Percentiles rank a stretch among this genome's conserved stretches.
phyloP scores from a whole-genome alignment of 2,329 filamentous ascomycete species.

The Colletotrichum australisinense region DNA sequence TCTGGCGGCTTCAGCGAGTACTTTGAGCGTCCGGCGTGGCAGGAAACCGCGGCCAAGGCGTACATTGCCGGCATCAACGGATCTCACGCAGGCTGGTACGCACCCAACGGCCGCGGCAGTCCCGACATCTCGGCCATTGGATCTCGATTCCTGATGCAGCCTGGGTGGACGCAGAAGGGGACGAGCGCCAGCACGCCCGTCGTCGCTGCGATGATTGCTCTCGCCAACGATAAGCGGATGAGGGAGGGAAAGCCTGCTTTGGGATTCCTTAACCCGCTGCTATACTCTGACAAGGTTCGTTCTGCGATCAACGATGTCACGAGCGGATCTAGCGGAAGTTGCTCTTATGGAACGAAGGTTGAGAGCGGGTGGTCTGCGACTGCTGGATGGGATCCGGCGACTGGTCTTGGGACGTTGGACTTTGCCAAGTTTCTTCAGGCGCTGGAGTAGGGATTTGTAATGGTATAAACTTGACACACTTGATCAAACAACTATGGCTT shows the following conservation, averaged over 20 bases:
- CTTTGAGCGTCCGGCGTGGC: constrained; percentile 55
- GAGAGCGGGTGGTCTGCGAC: constrained; percentile 16
- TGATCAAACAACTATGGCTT: too few species aligned
- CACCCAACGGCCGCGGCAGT: constrained; percentile 55
- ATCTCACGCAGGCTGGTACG: constrained; percentile 57
- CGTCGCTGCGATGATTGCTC: constrained; percentile 54
- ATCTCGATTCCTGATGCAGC: constrained; percentile 59
- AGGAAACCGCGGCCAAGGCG: constrained; percentile 47
- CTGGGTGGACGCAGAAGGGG: constrained; percentile 41
- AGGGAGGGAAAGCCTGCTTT: constrained; percentile 48
- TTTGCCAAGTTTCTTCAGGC: constrained; percentile 12
- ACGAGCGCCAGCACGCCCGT: constrained; percentile 52
- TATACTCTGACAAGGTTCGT: constrained; percentile 42
- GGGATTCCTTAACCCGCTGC: constrained; percentile 57
- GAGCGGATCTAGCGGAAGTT: background rate
- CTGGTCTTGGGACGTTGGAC: constrained; percentile 11
- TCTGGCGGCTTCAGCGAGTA: constrained; percentile 61
- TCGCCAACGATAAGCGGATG: constrained; percentile 56
- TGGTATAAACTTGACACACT: too few species aligned
- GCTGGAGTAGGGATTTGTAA: background rate
- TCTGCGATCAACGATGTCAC: constrained; percentile 14
- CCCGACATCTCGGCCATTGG: constrained; percentile 60
- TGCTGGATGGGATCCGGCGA: constrained; percentile 10
- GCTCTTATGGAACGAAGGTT: background rate
- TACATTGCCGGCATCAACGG: constrained; percentile 54